Evolutionary conservation across 345 rosid genomes (phyloP).

Genomic region (Hibiscus tridactylites): DNA sequence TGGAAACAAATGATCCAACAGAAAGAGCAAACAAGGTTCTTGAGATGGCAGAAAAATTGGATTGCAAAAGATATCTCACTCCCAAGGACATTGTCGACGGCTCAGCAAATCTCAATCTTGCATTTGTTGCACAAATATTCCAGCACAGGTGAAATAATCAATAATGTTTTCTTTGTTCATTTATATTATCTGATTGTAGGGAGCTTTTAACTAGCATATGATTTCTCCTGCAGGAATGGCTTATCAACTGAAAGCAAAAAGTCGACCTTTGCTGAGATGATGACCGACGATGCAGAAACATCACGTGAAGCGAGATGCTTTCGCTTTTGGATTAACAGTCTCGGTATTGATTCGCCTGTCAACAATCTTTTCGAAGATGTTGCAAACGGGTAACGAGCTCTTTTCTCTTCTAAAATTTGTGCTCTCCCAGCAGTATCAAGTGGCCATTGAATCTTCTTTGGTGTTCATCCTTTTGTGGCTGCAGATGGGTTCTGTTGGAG

Average conservation of each 20-base stretch:
- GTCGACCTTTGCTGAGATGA: conserved; percentile 85
- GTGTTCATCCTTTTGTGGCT: conserved; percentile 18
- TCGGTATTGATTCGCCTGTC: conserved; percentile 70
- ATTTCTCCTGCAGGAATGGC: conserved; percentile 67
- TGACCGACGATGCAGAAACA: conserved; percentile 90
- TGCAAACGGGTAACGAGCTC: conserved; percentile 64
- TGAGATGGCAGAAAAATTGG: conserved; percentile 93
- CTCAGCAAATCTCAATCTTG: conserved; percentile 93
- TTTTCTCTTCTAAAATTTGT: not conserved
- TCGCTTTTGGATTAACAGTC: conserved; percentile 97
- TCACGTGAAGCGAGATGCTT: conserved; percentile 98
- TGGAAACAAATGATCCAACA: conserved; percentile 52
- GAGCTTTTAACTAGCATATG: conserved; percentile 8
- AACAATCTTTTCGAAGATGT: conserved; percentile 90
- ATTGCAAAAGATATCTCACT: conserved; percentile 74
- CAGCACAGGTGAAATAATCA: conserved; percentile 57
- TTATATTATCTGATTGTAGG: not conserved
- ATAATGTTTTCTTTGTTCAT: not conserved
- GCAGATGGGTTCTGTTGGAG: conserved; percentile 91
- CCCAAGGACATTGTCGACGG: conserved; percentile 91
- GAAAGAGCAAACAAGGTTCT: conserved; percentile 75
- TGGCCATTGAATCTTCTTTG: not conserved
- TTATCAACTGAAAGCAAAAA: conserved; percentile 55
- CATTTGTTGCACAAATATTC: conserved; percentile 70
- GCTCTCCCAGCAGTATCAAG: not conserved